Evolutionary conservation across 2,329 filamentous ascomycete species (phyloP).

Genomic region (Aspergillus japonicus): DNA sequence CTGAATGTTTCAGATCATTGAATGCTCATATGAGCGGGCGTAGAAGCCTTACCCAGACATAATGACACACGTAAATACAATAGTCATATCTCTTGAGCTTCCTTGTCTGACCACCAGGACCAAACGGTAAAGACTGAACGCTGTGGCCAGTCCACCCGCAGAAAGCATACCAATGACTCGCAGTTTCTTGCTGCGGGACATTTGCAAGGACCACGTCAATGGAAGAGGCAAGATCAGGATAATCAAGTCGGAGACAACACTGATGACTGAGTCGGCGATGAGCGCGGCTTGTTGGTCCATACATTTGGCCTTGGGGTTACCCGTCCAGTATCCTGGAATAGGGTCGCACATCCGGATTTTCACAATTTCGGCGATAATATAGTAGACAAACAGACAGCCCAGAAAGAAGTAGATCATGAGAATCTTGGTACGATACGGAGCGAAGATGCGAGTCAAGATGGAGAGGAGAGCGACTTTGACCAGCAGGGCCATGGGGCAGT

Average conservation of each 20-base stretch:
- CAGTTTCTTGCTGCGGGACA: constrained; percentile 37
- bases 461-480: constrained; percentile 40
- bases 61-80: constrained; percentile 38
- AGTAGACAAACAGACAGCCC: constrained; percentile 35
- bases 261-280: constrained; percentile 41
- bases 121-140: constrained; percentile 40
- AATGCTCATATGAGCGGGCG: not conserved
- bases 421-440: constrained; percentile 34
- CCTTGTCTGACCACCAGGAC: constrained; percentile 36
- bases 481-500: constrained; percentile 42
- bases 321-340: constrained; percentile 37
- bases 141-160: constrained; percentile 40
- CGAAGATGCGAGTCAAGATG: constrained; percentile 41
- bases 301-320: constrained; percentile 25
- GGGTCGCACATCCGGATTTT: constrained; percentile 42
- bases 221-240: constrained; percentile 39
- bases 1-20: too few relatives aligned
- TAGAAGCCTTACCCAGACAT: constrained; percentile 36
- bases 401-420: constrained; percentile 38
- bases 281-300: constrained; percentile 39
- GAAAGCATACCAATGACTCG: constrained; percentile 39
- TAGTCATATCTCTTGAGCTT: constrained; percentile 30
- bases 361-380: constrained; percentile 35
- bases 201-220: constrained; percentile 41
- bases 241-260: constrained; percentile 37